Conservation (phyloP, 129 eudicot species). For the Escallonia herrerae region DNA sequence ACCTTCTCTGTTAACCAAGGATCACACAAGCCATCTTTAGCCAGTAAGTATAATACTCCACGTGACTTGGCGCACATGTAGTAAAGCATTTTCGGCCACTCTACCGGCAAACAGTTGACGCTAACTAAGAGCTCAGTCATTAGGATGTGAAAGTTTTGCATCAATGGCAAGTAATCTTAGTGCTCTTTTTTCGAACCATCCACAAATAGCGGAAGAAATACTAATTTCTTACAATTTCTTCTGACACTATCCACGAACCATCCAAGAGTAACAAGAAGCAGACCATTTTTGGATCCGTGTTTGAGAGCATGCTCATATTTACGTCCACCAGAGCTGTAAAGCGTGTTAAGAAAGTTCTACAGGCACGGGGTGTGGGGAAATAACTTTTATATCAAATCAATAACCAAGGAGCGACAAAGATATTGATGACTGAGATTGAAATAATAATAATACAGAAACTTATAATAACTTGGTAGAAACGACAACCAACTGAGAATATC, state of each 20-base stretch:
- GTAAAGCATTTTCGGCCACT: too few species aligned
- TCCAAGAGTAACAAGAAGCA: constrained; percentile 66
- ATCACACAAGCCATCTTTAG: background rate
- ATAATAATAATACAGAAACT: too few species aligned
- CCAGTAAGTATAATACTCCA: too few species aligned
- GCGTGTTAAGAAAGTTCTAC: constrained; percentile 37
- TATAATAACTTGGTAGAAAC: too few species aligned
- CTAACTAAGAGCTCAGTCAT: too few species aligned
- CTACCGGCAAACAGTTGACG: background rate
- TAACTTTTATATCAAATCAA: background rate
- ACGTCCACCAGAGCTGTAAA: constrained; percentile 66
- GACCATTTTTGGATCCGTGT: constrained; percentile 67
- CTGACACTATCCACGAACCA: constrained; percentile 92
- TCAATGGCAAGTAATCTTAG: background rate
- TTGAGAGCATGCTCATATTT: constrained; percentile 81
- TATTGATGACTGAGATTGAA: too few species aligned
- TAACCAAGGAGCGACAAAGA: background rate
- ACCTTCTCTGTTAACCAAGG: background rate
- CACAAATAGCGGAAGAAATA: background rate
- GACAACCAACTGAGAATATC: background rate
- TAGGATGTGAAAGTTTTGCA: background rate
- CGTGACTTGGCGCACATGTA: background rate
- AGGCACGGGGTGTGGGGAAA: background rate
- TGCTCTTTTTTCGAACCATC: background rate
- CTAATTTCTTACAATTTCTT: constrained; percentile 49